Conservation (phyloP, 768 basidiomycete species). For the Amanita inopinata region DNA sequence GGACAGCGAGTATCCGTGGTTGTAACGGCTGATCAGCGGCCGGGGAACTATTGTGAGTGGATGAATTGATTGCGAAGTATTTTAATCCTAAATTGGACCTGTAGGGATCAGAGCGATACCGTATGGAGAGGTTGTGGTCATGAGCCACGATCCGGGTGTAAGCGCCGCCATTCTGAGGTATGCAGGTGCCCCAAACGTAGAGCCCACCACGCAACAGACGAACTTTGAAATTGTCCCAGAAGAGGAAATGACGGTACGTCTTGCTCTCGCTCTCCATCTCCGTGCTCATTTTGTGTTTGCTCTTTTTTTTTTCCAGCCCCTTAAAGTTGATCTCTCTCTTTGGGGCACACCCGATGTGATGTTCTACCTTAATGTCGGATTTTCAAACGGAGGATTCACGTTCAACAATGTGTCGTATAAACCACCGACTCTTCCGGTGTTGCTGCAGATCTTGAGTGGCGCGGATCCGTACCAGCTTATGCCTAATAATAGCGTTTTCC, state of each 20-base stretch:
- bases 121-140: conserved; percentile 26
- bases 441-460: conserved; percentile 37
- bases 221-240: conserved; percentile 2
- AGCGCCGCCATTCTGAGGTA: conserved; percentile 23
- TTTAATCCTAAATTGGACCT: not conserved
- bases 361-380: conserved; percentile 20
- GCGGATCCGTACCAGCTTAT: conserved; percentile 25
- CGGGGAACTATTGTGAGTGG: conserved; percentile 7
- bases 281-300: not conserved
- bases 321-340: conserved; percentile 22
- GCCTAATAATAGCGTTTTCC: conserved; percentile 32
- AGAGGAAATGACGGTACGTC: conserved; percentile 1
- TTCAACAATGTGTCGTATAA: conserved; percentile 26
- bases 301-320: conserved; percentile 8
- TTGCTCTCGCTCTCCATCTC: conserved; percentile 10
- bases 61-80: not conserved
- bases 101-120: conserved; percentile 24
- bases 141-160: conserved; percentile 23
- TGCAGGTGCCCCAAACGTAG: conserved; percentile 18
- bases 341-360: conserved; percentile 30
- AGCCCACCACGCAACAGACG: conserved; percentile 27
- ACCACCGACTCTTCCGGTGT: conserved; percentile 31
- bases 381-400: conserved; percentile 16
- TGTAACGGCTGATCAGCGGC: not conserved
- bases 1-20: conserved; percentile 6